Evolutionary conservation across 2,329 filamentous ascomycete species (phyloP).

Genomic region (Stachybotrys chartarum): DNA sequence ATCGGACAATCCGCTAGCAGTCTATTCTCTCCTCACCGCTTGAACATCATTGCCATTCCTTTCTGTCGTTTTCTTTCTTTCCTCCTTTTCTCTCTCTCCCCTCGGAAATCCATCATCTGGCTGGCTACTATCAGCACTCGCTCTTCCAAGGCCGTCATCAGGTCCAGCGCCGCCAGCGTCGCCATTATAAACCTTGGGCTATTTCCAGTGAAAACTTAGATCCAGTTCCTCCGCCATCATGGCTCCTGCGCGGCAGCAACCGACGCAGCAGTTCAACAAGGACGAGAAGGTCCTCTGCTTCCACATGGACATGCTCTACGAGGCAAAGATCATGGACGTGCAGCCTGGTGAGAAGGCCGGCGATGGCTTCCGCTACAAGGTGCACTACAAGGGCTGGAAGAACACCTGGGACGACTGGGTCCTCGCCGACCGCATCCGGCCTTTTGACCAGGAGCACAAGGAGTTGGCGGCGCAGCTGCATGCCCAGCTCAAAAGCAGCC

Average conservation of each 20-base stretch:
- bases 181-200: not conserved
- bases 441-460: constrained; percentile 91
- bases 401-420: constrained; percentile 99
- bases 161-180: not conserved
- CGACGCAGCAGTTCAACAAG: constrained; percentile 50
- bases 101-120: not conserved
- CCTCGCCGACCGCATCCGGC: constrained; percentile 83
- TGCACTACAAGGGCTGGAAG: constrained; percentile 99
- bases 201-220: not conserved
- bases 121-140: not conserved
- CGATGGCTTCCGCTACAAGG: constrained; percentile 74
- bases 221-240: constrained; percentile 16
- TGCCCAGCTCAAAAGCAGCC: constrained; percentile 57
- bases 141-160: not conserved
- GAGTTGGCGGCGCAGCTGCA: constrained; percentile 73
- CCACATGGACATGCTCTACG: constrained; percentile 93
- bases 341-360: constrained; percentile 60
- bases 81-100: not conserved
- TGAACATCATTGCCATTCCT: not conserved
- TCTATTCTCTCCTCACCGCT: not conserved
- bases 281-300: constrained; percentile 96
- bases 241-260: constrained; percentile 36
- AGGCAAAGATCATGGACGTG: constrained; percentile 88
- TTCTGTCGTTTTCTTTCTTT: not conserved
- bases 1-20: no score